Base-by-base conservation (phyloP, 2,329 filamentous ascomycete genomes). In the Aspergillus sp. region DNA sequence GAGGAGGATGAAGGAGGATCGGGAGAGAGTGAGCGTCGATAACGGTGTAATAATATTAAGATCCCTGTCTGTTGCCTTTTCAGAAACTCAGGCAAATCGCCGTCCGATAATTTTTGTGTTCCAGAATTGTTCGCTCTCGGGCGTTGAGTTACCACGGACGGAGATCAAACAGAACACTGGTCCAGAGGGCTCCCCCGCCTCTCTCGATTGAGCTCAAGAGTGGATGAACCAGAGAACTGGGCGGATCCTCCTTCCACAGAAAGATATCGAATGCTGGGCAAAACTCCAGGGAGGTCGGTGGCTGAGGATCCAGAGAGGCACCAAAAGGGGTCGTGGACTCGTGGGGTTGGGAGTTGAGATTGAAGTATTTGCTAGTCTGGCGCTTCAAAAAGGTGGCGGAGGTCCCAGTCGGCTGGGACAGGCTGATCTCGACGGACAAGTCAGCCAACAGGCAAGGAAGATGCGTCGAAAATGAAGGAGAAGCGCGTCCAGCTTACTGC, bases 151-250 rank as follows among this genome's bases (percentile, higher is more conserved):
- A 62, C 61, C 59, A 63, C 59, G 59, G 61, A 52, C 55, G 56
- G 57, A 59, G 59, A 60, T 54, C 55, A 47, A 44, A 57, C 12
- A 56, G 43, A 54, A 56, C 38, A 53, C 55, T 58, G 57, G 57
- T 30, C 48, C 53, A 47, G 59, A 41, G 42, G 43, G 53, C 39
- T 56, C 56, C 61, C 61, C 61, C 58, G 58, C 62, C 61, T 61
- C 56, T 59, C 7, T 45, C 15, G 48, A 26, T 45, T 26, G 20
- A 20, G 24, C 20, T 36, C 12, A 36, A 30, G 30, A 22, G 36
- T 45, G 20, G 53, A 44, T 39, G 20, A 48, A 30, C 18, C 53
- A 48, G 51, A 24, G 48, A 32, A 48, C 41, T 17, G n/a, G 22
- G 42, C 48, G 48, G 54, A 41, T 38, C 39, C 48, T 47, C 42